Conservation (phyloP, 2,329 filamentous ascomycete genomes). For the Fusarium austroafricanum region DNA sequence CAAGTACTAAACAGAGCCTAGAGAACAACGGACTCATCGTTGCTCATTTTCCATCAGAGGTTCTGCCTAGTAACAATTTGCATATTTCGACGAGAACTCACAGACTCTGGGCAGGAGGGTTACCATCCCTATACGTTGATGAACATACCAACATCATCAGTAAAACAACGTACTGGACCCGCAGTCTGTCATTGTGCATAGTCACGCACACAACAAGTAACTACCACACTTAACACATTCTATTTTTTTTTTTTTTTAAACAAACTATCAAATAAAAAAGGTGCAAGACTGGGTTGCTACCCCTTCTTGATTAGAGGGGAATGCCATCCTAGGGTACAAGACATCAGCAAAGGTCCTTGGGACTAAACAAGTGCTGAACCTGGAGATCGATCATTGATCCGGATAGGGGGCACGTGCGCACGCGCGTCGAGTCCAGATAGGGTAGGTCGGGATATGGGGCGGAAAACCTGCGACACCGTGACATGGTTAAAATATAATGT, state of each 20-base stretch:
- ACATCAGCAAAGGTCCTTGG: slow-evolving; percentile 46
- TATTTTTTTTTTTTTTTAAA: slow-evolving; percentile 39
- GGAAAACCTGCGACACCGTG: slow-evolving; percentile 45
- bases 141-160: slow-evolving; percentile 15
- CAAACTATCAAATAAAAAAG: slow-evolving; percentile 38
- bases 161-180: not conserved
- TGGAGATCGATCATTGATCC: slow-evolving; percentile 37
- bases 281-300: slow-evolving; percentile 35
- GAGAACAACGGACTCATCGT: not conserved
- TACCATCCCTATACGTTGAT: not conserved
- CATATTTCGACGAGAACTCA: not conserved
- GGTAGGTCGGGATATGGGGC: slow-evolving; percentile 18
- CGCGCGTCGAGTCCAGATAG: slow-evolving; percentile 30
- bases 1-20: not conserved
- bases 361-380: slow-evolving; percentile 47
- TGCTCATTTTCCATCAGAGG: not conserved
- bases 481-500: slow-evolving; percentile 42
- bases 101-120: not conserved
- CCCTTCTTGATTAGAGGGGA: slow-evolving; percentile 32
- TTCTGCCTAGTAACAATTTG: not conserved
- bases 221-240: slow-evolving; percentile 28
- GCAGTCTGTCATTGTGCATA: not conserved
- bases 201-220: slow-evolving; percentile 12
- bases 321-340: slow-evolving; percentile 48
- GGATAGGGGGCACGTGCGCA: slow-evolving; percentile 8